A percentile compares a stretch with the other conserved stretches of the same genome.
These are phyloP conservation scores for Mycena vulgaris DNA, from an alignment of 768 basidiomycete genomes.

Conservation along the genomic window DNA sequence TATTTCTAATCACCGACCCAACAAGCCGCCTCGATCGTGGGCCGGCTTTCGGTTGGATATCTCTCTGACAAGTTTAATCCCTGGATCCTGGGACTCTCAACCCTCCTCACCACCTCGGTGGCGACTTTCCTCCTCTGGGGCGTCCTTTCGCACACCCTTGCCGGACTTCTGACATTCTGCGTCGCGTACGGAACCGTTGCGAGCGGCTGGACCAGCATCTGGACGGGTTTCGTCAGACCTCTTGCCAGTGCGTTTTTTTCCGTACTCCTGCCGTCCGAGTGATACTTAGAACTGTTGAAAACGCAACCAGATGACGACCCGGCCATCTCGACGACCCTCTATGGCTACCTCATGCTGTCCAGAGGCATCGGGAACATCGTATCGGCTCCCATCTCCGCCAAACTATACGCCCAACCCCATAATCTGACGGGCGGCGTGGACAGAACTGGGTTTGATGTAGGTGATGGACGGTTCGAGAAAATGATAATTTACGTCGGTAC, in stretches of 20 bases:
- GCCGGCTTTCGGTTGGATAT: conserved; percentile 44
- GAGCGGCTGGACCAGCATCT: conserved; percentile 47
- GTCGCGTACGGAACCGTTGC: conserved; percentile 46
- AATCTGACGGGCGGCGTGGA: background rate
- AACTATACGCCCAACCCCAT: conserved; percentile 2
- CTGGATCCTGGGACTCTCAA: conserved; percentile 36
- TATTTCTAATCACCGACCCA: background rate
- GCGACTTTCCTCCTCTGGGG: conserved; percentile 52
- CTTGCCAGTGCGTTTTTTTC: conserved; percentile 39
- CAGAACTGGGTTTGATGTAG: conserved; percentile 45
- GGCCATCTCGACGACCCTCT: conserved; percentile 41
- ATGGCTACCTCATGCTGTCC: conserved; percentile 44
- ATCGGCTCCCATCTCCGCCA: conserved; percentile 45
- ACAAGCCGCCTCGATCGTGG: conserved; percentile 41
- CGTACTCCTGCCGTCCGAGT: background rate
- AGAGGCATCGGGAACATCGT: conserved; percentile 51
- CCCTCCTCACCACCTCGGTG: conserved; percentile 39
- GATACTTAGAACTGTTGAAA: background rate
- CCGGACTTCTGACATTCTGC: conserved; percentile 44
- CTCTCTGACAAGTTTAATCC: conserved; percentile 47
- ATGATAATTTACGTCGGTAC: conserved; percentile 50
- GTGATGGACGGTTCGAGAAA: conserved; percentile 43
- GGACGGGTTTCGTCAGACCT: conserved; percentile 44
- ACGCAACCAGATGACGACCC: conserved; percentile 45
- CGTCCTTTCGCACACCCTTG: conserved; percentile 42